Conservation (phyloP, 192 early-diverging fungal genomes). For the Mortierella claussenii region DNA sequence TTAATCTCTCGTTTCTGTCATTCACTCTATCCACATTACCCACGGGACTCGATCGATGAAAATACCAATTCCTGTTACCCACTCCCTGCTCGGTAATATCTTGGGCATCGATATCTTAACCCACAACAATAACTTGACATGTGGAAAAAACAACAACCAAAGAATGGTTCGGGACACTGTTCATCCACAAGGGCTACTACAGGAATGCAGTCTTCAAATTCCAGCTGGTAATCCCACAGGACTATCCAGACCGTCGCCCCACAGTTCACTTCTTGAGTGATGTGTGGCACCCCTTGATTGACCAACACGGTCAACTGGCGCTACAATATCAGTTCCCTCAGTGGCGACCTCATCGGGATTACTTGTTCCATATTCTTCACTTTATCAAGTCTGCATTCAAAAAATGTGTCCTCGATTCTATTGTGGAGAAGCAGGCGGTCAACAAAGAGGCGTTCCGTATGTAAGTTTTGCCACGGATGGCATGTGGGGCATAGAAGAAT, state of each 20-base stretch:
- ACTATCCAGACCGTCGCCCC: slow-evolving; percentile 81
- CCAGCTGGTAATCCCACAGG: slow-evolving; percentile 77
- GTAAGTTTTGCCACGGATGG: slow-evolving; percentile 43
- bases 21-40: too few relatives aligned
- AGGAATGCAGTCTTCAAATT: slow-evolving; percentile 91
- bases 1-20: too few relatives aligned
- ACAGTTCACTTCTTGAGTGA: slow-evolving; percentile 77
- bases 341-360: slow-evolving; percentile 86
- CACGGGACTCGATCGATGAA: too few relatives aligned
- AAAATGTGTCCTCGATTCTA: slow-evolving; percentile 73
- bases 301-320: slow-evolving; percentile 72
- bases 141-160: slow-evolving; percentile 6
- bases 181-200: slow-evolving; percentile 92
- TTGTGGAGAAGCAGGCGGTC: slow-evolving; percentile 67
- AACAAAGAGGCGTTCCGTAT: slow-evolving; percentile 74
- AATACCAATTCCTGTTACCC: too few relatives aligned
- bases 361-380: slow-evolving; percentile 86
- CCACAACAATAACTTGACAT: neutral
- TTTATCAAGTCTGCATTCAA: slow-evolving; percentile 91
- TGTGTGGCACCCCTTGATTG: slow-evolving; percentile 89
- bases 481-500: neutral
- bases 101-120: too few relatives aligned
- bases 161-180: slow-evolving; percentile 89
- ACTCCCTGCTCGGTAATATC: too few relatives aligned
- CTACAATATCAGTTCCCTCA: slow-evolving; percentile 82